A percentile compares a stretch with the other conserved stretches of the same genome.
Evolutionary conservation across 2,329 filamentous ascomycete species (phyloP).

Genomic region (Scedosporium boydii): DNA sequence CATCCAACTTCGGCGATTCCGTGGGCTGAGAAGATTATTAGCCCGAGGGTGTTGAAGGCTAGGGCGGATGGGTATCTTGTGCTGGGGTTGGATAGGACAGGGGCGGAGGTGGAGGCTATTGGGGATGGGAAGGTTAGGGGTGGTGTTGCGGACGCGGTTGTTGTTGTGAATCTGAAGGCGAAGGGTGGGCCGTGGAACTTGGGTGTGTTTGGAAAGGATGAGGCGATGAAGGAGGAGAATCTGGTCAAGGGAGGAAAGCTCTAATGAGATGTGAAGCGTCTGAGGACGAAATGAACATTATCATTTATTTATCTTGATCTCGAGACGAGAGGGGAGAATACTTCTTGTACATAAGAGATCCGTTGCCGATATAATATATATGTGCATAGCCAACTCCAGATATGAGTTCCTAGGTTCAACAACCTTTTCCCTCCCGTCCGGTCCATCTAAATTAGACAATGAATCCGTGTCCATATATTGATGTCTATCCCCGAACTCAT

Average conservation of each 20-base stretch:
- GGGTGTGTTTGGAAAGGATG: conserved; percentile 40
- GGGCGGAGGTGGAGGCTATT: conserved; percentile 40
- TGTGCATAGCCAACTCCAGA: no score
- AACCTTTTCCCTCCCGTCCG: no score
- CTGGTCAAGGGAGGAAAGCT: conserved; percentile 15
- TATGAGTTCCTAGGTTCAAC: no score
- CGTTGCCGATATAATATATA: not conserved
- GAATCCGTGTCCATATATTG: not conserved
- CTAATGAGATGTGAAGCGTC: conserved; percentile 9
- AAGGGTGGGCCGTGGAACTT: conserved; percentile 42
- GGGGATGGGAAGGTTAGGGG: conserved; percentile 26
- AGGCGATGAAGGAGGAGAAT: conserved; percentile 33
- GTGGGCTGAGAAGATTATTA: conserved; percentile 54
- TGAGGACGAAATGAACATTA: not conserved
- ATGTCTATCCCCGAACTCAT: not conserved
- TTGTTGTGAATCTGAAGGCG: conserved; percentile 40
- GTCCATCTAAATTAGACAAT: not conserved
- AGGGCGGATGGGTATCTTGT: conserved; percentile 38
- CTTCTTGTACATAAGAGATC: no score
- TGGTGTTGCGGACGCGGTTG: conserved; percentile 51
- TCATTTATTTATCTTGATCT: not conserved
- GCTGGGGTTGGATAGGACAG: conserved; percentile 48
- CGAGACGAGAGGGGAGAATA: no score
- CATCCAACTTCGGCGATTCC: conserved; percentile 36
- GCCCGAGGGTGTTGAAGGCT: conserved; percentile 38